Conservation (phyloP, 2,329 filamentous ascomycete genomes). For the Neofusicoccum sp. region DNA sequence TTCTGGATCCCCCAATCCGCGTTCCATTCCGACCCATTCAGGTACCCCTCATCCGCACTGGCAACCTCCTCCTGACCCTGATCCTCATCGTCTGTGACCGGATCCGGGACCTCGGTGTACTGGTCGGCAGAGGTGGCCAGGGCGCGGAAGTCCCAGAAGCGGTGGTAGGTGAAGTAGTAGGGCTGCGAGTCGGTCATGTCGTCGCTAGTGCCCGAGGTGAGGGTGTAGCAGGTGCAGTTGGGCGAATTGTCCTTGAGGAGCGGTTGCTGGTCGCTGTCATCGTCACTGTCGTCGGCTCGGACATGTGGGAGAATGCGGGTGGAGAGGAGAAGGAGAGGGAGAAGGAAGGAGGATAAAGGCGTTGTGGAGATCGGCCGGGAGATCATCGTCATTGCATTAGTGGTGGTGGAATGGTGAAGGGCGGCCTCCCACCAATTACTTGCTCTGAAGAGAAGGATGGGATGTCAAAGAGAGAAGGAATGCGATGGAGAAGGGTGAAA, state of each 20-base stretch:
- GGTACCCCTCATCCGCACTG: slow-evolving; percentile 28
- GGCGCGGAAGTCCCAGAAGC: slow-evolving; percentile 52
- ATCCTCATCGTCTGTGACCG: slow-evolving; percentile 26
- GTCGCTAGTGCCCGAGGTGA: slow-evolving; percentile 41
- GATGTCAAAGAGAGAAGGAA: background rate
- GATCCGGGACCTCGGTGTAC: slow-evolving; percentile 26
- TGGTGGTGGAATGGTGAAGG: background rate
- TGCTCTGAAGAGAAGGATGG: background rate
- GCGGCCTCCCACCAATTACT: background rate
- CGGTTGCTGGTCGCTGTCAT: background rate
- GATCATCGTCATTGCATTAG: slow-evolving; percentile 6
- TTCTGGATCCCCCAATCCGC: slow-evolving; percentile 44
- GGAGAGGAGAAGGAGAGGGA: background rate
- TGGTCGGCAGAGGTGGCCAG: slow-evolving; percentile 34
- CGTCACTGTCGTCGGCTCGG: background rate
- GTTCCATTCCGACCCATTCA: slow-evolving; percentile 34
- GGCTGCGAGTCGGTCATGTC: slow-evolving; percentile 26
- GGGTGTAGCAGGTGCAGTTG: slow-evolving; percentile 49
- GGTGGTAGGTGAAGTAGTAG: slow-evolving; percentile 51
- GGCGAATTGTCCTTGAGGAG: slow-evolving; percentile 33
- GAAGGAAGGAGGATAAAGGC: background rate
- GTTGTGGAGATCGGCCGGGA: slow-evolving; percentile 1
- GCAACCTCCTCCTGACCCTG: slow-evolving; percentile 19
- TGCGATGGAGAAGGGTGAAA: background rate
- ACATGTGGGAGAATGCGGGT: background rate